Base-by-base conservation (phyloP, 23 red algal genomes). In the Gracilaria vermiculophylla region DNA sequence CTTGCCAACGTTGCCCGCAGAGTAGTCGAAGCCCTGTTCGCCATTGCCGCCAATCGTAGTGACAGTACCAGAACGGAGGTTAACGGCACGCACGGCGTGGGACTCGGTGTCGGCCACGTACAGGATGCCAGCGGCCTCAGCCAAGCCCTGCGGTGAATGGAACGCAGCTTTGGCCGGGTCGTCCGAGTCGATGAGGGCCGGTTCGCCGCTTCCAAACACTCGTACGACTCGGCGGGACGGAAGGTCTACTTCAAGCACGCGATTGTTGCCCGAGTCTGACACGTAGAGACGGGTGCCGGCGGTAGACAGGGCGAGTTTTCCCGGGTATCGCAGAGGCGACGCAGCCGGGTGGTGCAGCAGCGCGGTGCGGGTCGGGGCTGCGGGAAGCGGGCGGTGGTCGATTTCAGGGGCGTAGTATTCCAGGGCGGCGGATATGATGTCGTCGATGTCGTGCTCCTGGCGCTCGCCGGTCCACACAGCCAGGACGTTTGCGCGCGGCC, bases 181-280 rank as follows among this genome's bases (percentile, higher is more conserved):
- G 0, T 62, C 21, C 8, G 90, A 80, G 81, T 98, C 96, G 27
- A 51, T 57, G n/a, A 92, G 90, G 43, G 78, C 88, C 14, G 78
- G 47, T 16, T 93, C 78, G 24, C 90, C 96, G 32, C 69, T 76
- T 29, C 95, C 95, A 69, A 89, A 92, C 19, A 92, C 80, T 33
- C 81, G 72, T 21, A 90, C 56, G 0, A 94, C 82, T 25, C 54
- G 76, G 2, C 82, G 76, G 4, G 87, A 64, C 33, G 51, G 69
- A 23, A 48, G 24, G 11, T 89, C 92, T 23, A 85, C 37, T 49
- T 84, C 77, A 41, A 98, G 54, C 3, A 98, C 62, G 10, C 96
- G 70, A 64, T 98, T 89, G 54, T 98, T 91, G 11, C 92, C 96
- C 6, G 87, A 81, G 47, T 98, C 96, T 13, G 96, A 66, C 19